Percentiles rank a stretch among this genome's conserved stretches.
These are phyloP conservation scores for Salvia miltiorrhiza DNA, from an alignment of 257 asterid genomes.

Conservation along the genomic window DNA sequence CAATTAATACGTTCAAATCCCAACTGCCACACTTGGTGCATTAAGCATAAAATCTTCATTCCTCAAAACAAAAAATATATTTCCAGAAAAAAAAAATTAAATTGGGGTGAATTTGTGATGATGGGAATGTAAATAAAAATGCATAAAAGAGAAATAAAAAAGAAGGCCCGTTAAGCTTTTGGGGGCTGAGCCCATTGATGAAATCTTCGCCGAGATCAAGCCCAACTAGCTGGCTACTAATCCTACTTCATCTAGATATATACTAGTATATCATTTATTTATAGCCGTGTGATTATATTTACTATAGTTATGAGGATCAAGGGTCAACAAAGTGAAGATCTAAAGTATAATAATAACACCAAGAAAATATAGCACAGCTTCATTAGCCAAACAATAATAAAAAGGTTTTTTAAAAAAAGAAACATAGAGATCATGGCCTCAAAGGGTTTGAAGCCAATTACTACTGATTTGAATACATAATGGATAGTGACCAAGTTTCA, in stretches of 20 bases:
- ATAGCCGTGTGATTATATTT: no score
- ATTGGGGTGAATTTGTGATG: not conserved
- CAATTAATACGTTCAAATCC: not conserved
- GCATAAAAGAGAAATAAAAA: no score
- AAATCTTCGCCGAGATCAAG: not conserved
- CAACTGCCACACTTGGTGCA: not conserved
- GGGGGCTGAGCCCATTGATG: not conserved
- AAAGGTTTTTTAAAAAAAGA: not conserved
- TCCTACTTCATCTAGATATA: no score
- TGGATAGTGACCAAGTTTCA: not conserved
- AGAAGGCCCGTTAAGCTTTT: not conserved
- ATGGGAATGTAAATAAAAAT: no score
- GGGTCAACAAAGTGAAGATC: no score
- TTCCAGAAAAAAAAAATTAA: not conserved
- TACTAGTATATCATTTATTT: no score
- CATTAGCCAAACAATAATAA: no score
- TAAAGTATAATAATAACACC: no score
- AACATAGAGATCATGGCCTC: not conserved
- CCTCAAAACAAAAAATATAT: not conserved
- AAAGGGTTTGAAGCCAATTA: not conserved
- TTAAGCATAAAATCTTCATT: not conserved
- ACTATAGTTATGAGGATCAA: no score
- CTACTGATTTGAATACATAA: constrained; percentile 12
- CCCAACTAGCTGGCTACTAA: not conserved
- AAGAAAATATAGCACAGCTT: no score